Percentiles rank a stretch among this genome's conserved stretches.
These are phyloP conservation scores for Fusarium sublunatum DNA, from an alignment of 2,329 filamentous ascomycete species.

Conservation along the genomic window DNA sequence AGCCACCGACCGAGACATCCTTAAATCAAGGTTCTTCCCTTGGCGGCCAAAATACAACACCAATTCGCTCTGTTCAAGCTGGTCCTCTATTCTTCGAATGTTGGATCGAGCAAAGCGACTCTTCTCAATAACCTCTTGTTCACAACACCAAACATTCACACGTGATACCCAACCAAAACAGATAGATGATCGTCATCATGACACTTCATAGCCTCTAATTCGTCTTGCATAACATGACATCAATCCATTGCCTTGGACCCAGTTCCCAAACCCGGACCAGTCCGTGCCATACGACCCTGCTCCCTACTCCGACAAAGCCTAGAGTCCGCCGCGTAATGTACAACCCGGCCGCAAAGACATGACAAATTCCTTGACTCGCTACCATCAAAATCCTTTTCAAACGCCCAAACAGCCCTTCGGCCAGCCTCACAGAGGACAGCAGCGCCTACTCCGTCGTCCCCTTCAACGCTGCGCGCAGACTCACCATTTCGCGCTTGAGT, in stretches of 20 bases:
- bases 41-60: conserved; percentile 57
- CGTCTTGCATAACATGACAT: conserved; percentile 39
- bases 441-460: conserved; percentile 52
- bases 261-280: conserved; percentile 40
- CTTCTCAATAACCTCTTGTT: conserved; percentile 1
- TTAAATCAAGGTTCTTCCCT: conserved; percentile 46
- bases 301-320: conserved; percentile 40
- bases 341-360: conserved; percentile 34
- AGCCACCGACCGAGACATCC: conserved; percentile 51
- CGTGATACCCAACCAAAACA: conserved; percentile 22
- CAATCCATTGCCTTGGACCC: conserved; percentile 26
- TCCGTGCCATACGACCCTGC: conserved; percentile 33
- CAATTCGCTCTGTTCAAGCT: conserved; percentile 65
- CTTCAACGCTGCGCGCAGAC: conserved; percentile 68
- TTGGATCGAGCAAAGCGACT: conserved; percentile 63
- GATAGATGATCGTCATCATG: conserved; percentile 42
- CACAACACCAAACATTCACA: background rate
- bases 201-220: conserved; percentile 41
- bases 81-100: conserved; percentile 73
- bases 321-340: conserved; percentile 37
- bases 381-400: conserved; percentile 30
- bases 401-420: conserved; percentile 32
- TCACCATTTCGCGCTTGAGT: conserved; percentile 83
- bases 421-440: conserved; percentile 40
- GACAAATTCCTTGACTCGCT: conserved; percentile 31